phyloP scores from a whole-genome alignment of 73 alveolate species.

The Symbiodinium pilosum region DNA sequence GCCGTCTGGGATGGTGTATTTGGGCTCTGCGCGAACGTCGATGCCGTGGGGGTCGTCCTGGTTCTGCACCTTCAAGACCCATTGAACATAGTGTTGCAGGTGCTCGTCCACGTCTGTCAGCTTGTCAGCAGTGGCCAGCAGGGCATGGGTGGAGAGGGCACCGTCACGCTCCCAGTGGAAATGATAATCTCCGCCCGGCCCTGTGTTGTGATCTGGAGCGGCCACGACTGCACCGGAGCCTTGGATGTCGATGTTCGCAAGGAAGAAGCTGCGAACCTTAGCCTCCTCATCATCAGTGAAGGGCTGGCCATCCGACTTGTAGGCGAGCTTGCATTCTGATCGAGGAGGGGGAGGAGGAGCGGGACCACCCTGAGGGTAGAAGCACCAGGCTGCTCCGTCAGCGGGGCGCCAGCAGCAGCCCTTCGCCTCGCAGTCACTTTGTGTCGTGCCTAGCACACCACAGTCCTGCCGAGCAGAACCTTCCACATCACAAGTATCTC shows the following conservation, averaged over 20 bases:
- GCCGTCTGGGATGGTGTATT: constrained; percentile 79
- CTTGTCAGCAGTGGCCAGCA: constrained; percentile 24
- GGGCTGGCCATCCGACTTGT: constrained; percentile 29
- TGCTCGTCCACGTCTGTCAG: constrained; percentile 10
- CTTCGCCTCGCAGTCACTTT: constrained; percentile 24
- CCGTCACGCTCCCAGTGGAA: constrained; percentile 75
- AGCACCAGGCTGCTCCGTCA: constrained; percentile 25
- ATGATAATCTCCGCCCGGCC: constrained; percentile 35
- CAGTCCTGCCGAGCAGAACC: neutral
- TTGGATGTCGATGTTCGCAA: constrained; percentile 61
- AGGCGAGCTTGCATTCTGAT: constrained; percentile 20
- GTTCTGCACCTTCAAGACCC: constrained; percentile 40
- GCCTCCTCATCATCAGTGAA: constrained; percentile 20
- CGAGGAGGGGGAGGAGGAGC: constrained; percentile 58
- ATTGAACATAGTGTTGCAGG: constrained; percentile 22
- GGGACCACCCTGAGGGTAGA: constrained; percentile 3
- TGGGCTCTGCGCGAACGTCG: constrained; percentile 63
- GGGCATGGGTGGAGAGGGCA: constrained; percentile 36
- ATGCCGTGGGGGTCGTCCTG: constrained; percentile 28
- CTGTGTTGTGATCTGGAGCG: constrained; percentile 68
- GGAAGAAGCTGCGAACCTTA: neutral
- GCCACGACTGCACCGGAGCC: constrained; percentile 91
- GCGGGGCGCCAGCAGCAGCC: constrained; percentile 66
- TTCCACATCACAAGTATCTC: constrained; percentile 24
- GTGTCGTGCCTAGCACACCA: constrained; percentile 7